Evolutionary conservation across 148 eudicot genomes (phyloP).

Genomic region (Fallopia convolvulus): DNA sequence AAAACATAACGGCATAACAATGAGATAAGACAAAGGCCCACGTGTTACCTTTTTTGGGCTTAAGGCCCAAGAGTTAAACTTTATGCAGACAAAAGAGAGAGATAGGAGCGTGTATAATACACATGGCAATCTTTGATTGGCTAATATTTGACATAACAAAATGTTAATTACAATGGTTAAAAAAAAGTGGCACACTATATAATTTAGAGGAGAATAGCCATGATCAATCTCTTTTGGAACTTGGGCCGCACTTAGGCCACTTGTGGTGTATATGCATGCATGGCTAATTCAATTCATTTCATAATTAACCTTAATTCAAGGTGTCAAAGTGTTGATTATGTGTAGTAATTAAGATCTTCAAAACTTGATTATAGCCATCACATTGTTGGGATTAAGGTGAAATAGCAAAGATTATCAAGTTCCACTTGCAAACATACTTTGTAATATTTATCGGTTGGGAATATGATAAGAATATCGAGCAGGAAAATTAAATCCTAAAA

Average conservation of each 20-base stretch:
- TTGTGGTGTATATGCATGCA: not conserved
- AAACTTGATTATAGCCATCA: not conserved
- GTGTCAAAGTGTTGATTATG: not conserved
- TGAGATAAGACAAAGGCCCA: slow-evolving; percentile 3
- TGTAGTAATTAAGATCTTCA: not conserved
- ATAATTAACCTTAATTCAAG: not conserved
- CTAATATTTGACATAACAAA: not conserved
- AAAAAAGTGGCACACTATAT: not conserved
- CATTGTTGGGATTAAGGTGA: not conserved
- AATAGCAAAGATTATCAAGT: not conserved
- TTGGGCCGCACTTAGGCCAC: not conserved
- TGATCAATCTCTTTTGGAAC: not conserved
- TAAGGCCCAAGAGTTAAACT: not conserved
- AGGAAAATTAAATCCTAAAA: too few species aligned
- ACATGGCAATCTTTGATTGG: not conserved
- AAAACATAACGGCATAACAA: not conserved
- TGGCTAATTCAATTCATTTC: not conserved
- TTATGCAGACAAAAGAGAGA: not conserved
- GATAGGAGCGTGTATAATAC: not conserved
- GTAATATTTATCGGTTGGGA: too few species aligned
- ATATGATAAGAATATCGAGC: too few species aligned
- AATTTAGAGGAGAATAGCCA: not conserved
- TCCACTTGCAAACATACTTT: not conserved
- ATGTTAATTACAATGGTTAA: not conserved
- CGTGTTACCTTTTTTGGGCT: not conserved